phyloP scores from a whole-genome alignment of 176 grass and related monocot species.

The Coix lacrymajobi region DNA sequence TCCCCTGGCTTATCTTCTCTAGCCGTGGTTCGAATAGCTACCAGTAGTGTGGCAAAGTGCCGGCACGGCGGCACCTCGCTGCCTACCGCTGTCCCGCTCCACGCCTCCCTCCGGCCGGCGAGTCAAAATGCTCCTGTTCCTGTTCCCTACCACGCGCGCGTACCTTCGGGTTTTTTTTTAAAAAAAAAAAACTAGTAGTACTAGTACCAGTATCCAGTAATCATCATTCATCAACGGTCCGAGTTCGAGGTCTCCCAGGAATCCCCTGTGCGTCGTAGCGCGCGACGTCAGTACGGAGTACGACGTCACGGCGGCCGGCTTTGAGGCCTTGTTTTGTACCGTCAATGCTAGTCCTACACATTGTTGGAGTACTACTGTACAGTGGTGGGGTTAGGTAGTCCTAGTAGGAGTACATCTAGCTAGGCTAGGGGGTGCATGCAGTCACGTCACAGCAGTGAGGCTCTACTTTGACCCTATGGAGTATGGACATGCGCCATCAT shows the following conservation, averaged over 20 bases:
- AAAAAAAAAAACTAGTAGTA: too few relatives aligned
- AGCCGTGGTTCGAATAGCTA: neutral
- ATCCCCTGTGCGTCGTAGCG: neutral
- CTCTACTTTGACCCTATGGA: too few relatives aligned
- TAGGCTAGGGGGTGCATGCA: too few relatives aligned
- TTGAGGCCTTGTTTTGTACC: too few relatives aligned
- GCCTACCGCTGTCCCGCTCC: neutral
- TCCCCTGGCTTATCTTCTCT: neutral
- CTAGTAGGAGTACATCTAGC: too few relatives aligned
- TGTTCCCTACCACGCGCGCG: neutral
- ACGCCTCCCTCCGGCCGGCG: neutral
- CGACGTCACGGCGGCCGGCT: neutral
- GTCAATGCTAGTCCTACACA: neutral
- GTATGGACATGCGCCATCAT: too few relatives aligned
- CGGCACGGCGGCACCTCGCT: neutral
- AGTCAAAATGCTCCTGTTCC: slow-evolving; percentile 24
- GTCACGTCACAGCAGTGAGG: too few relatives aligned
- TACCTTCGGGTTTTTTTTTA: too few relatives aligned
- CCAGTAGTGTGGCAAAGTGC: neutral
- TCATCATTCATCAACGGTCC: neutral
- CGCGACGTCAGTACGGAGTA: neutral
- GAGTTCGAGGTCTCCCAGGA: neutral
- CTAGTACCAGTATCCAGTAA: too few relatives aligned
- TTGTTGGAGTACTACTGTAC: neutral
- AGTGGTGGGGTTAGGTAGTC: too few relatives aligned